These are phyloP conservation scores for Mucor saturninus DNA, from an alignment of 371 early-diverging fungal genomes.

Conservation along the genomic window DNA sequence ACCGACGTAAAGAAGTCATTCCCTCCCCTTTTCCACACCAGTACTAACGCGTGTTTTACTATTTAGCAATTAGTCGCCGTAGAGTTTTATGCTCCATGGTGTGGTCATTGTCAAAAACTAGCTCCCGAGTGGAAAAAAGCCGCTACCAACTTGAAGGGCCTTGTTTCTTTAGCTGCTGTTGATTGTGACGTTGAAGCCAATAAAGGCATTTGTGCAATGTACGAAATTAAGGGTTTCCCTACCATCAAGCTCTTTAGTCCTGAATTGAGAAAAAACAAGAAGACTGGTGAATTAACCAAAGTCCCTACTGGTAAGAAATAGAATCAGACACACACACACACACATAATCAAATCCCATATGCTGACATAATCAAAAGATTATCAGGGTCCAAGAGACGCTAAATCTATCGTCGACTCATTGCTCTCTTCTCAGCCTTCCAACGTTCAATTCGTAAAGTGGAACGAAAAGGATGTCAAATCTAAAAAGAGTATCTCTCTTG, in stretches of 20 bases:
- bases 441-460: slow-evolving; percentile 56
- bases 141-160: slow-evolving; percentile 78
- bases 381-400: slow-evolving; percentile 83
- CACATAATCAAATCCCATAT: not conserved
- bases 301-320: slow-evolving; percentile 50
- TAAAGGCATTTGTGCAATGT: slow-evolving; percentile 74
- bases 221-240: slow-evolving; percentile 90
- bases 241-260: slow-evolving; percentile 89
- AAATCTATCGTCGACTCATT: slow-evolving; percentile 75
- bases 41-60: not conserved
- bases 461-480: slow-evolving; percentile 57
- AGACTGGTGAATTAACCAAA: slow-evolving; percentile 56
- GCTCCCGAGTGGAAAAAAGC: slow-evolving; percentile 89
- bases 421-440: slow-evolving; percentile 64
- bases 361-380: slow-evolving; percentile 58
- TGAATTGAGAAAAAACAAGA: slow-evolving; percentile 45
- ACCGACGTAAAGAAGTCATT: slow-evolving; percentile 68
- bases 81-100: slow-evolving; percentile 95
- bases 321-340: too few species aligned
- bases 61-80: slow-evolving; percentile 77
- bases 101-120: slow-evolving; percentile 90
- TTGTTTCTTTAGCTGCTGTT: slow-evolving; percentile 85
- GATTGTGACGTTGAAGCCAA: slow-evolving; percentile 89
- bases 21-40: too few species aligned
- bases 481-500: slow-evolving; percentile 57